phyloP scores from a whole-genome alignment of 2,329 filamentous ascomycete genomes.

The Xenosphaeropsis pyriputrescens region DNA sequence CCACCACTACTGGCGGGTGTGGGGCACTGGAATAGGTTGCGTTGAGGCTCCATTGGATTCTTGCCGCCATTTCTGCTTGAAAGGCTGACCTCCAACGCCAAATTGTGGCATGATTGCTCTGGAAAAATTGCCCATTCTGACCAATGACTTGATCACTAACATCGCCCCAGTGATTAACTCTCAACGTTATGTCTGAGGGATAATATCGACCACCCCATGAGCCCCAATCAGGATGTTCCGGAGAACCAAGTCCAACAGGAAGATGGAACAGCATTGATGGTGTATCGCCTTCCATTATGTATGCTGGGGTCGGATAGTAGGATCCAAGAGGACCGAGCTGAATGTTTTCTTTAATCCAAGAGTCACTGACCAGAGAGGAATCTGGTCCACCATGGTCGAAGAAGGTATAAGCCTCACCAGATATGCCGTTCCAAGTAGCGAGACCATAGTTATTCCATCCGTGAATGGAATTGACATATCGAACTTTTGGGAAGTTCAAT shows the following conservation, averaged over 20 bases:
- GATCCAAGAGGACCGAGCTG: conserved; percentile 26
- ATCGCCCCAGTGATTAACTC: conserved; percentile 12
- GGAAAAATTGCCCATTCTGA: conserved; percentile 12
- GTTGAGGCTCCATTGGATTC: conserved; percentile 29
- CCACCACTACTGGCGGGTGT: conserved; percentile 24
- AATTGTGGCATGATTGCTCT: conserved; percentile 28
- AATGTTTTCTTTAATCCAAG: conserved; percentile 28
- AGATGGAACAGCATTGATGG: conserved; percentile 22
- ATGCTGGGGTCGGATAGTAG: conserved; percentile 22
- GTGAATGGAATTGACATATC: conserved; percentile 29
- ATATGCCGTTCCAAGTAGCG: conserved; percentile 30
- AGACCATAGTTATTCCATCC: conserved; percentile 29
- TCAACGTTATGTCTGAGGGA: conserved; percentile 5
- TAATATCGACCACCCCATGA: conserved; percentile 23
- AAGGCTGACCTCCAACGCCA: conserved; percentile 33
- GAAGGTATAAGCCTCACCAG: conserved; percentile 24
- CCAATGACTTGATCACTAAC: conserved; percentile 17
- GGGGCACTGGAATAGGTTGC: conserved; percentile 18
- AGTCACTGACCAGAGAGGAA: conserved; percentile 21
- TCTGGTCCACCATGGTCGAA: conserved; percentile 28
- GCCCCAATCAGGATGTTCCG: conserved; percentile 21
- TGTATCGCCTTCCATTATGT: conserved; percentile 28
- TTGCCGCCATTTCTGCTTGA: conserved; percentile 31
- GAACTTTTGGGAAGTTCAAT: conserved; percentile 25
- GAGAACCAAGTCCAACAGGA: conserved; percentile 21